Evolutionary conservation across 2,329 filamentous ascomycete species (phyloP).

Genomic region (Ceratocystis ficicola): DNA sequence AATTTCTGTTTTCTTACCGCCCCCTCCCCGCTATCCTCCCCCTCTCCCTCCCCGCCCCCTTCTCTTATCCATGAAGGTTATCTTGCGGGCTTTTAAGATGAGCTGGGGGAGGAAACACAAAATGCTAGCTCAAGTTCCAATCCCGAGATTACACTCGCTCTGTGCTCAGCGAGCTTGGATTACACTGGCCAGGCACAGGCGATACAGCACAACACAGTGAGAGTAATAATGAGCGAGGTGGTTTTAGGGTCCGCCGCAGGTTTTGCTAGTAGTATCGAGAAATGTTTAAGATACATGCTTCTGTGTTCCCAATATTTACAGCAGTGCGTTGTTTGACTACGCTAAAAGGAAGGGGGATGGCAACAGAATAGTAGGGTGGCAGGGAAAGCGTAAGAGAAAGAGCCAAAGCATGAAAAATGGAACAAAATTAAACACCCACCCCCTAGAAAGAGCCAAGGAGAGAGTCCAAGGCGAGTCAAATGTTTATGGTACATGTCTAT

Average conservation of each 20-base stretch:
- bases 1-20: neutral
- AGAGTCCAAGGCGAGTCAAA: neutral
- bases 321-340: conserved; percentile 15
- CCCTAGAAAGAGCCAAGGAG: neutral
- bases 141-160: neutral
- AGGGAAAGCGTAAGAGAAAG: too few relatives aligned
- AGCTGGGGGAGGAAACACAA: neutral
- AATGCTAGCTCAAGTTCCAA: neutral
- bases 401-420: neutral
- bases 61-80: neutral
- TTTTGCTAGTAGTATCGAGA: neutral
- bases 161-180: neutral
- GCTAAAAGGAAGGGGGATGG: neutral
- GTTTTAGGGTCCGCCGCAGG: neutral
- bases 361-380: neutral
- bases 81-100: neutral
- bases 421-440: neutral
- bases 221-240: neutral
- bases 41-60: neutral
- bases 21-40: neutral
- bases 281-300: conserved; percentile 21
- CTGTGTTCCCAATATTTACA: conserved; percentile 21
- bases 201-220: too few relatives aligned
- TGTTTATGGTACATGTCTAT: conserved; percentile 4
- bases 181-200: neutral